These are phyloP conservation scores for Helianthus tuberosus DNA, from an alignment of 129 eudicot genomes.

Conservation along the genomic window DNA sequence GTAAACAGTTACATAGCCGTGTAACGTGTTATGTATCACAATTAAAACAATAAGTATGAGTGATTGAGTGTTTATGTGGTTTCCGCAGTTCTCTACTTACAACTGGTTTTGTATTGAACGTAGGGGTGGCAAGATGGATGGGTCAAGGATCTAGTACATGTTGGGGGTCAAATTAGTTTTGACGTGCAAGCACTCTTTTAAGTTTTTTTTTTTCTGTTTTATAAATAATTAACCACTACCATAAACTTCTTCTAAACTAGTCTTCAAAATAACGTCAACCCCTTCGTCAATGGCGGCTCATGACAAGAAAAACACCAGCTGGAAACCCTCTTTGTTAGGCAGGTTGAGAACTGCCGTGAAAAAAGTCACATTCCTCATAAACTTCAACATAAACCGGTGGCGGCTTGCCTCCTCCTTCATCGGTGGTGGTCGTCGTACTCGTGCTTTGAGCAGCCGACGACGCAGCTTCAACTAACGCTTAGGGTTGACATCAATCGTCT, in stretches of 20 bases:
- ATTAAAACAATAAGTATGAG: too few species aligned
- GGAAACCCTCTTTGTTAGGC: conserved; percentile 46
- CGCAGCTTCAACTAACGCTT: conserved; percentile 63
- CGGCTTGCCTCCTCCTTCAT: conserved; percentile 53
- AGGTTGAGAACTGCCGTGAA: conserved; percentile 61
- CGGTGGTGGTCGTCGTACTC: conserved; percentile 24
- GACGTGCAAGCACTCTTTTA: background rate
- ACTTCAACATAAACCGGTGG: conserved; percentile 53
- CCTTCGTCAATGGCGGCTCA: conserved; percentile 35
- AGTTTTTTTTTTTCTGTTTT: background rate
- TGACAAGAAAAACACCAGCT: background rate
- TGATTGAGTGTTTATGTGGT: too few species aligned
- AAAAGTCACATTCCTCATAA: conserved; percentile 58
- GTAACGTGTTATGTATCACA: too few species aligned
- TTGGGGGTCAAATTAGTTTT: background rate
- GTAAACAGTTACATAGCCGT: too few species aligned
- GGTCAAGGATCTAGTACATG: background rate
- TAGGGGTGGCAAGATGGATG: background rate
- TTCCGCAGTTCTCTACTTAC: too few species aligned
- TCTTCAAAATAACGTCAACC: background rate
- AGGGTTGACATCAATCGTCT: conserved; percentile 47
- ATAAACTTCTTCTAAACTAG: background rate
- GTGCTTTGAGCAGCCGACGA: conserved; percentile 36
- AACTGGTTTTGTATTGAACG: too few species aligned
- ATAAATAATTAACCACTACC: conserved; percentile 2